Evolutionary conservation across 1,284 basidiomycete species (phyloP).

Genomic region (Cryptococcus wingfieldii): DNA sequence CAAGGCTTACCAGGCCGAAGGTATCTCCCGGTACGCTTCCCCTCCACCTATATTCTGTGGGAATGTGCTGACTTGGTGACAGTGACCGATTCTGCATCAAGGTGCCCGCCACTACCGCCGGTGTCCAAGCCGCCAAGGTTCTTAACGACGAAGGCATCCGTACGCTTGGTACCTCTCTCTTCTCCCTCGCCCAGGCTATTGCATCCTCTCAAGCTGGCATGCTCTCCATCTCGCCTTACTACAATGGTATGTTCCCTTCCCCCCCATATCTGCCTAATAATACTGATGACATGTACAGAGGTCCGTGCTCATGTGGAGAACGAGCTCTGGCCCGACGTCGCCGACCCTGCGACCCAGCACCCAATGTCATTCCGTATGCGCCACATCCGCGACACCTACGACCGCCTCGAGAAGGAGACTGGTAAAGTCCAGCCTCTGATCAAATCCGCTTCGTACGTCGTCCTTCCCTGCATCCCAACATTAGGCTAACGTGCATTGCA

Average conservation of each 20-base stretch:
- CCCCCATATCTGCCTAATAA: background rate
- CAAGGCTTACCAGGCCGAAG: slow-evolving; percentile 22
- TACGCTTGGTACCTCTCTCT: slow-evolving; percentile 42
- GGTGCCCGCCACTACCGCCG: slow-evolving; percentile 41
- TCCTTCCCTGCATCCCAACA: background rate
- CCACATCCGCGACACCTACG: slow-evolving; percentile 32
- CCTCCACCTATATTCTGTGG: background rate
- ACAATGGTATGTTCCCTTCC: slow-evolving; percentile 25
- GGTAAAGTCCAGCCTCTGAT: slow-evolving; percentile 29
- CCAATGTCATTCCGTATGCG: slow-evolving; percentile 29
- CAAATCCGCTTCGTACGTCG: slow-evolving; percentile 35
- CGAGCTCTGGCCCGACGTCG: slow-evolving; percentile 24
- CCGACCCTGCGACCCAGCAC: slow-evolving; percentile 27
- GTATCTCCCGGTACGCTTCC: slow-evolving; percentile 20
- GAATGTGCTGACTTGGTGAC: background rate
- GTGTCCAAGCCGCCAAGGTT: slow-evolving; percentile 34
- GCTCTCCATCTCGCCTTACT: slow-evolving; percentile 42
- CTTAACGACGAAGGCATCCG: slow-evolving; percentile 34
- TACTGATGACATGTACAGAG: slow-evolving; percentile 9
- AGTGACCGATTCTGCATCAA: slow-evolving; percentile 44
- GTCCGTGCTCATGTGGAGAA: slow-evolving; percentile 21
- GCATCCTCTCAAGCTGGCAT: slow-evolving; percentile 41
- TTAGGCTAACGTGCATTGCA: slow-evolving; percentile 1
- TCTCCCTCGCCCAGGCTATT: slow-evolving; percentile 40
- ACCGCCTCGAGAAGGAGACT: slow-evolving; percentile 21